phyloP scores from a whole-genome alignment of 768 basidiomycete species.

The Auricularia cornea region DNA sequence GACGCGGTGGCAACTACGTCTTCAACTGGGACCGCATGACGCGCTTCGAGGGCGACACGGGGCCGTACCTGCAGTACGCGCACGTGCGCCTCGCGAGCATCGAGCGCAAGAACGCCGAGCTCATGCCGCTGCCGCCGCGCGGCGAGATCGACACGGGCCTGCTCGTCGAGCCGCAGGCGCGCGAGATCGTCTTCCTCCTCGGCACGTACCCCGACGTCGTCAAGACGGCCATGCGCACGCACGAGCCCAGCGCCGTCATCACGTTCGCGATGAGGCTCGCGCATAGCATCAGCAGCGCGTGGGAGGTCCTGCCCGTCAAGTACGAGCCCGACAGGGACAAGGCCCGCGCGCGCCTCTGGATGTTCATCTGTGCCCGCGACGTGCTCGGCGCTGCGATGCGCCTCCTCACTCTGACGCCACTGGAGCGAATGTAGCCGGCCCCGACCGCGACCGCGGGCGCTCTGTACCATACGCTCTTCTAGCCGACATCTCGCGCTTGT shows the following conservation, averaged over 20 bases:
- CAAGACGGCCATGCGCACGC: conserved; percentile 70
- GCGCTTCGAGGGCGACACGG: conserved; percentile 93
- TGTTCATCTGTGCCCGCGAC: conserved; percentile 83
- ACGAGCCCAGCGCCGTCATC: conserved; percentile 86
- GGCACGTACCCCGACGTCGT: conserved; percentile 90
- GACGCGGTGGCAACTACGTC: conserved; percentile 89
- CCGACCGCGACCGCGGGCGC: too few species aligned
- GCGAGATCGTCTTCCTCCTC: conserved; percentile 80
- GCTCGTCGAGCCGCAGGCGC: conserved; percentile 68
- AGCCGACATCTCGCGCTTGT: too few species aligned
- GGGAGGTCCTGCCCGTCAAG: conserved; percentile 84
- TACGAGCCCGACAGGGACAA: conserved; percentile 68
- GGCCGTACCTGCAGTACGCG: conserved; percentile 90
- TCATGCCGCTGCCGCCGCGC: conserved; percentile 65
- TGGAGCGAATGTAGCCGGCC: conserved; percentile 93
- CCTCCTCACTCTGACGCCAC: conserved; percentile 77
- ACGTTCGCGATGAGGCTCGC: conserved; percentile 82
- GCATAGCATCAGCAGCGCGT: conserved; percentile 85
- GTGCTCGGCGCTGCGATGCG: conserved; percentile 84
- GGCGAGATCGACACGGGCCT: conserved; percentile 58
- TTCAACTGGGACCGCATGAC: conserved; percentile 94
- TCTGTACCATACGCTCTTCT: too few species aligned
- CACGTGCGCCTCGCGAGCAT: conserved; percentile 90
- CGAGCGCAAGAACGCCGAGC: conserved; percentile 83
- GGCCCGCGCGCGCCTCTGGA: conserved; percentile 77